Conservation (phyloP, 1,284 basidiomycete genomes). For the Polyporus tsugae region DNA sequence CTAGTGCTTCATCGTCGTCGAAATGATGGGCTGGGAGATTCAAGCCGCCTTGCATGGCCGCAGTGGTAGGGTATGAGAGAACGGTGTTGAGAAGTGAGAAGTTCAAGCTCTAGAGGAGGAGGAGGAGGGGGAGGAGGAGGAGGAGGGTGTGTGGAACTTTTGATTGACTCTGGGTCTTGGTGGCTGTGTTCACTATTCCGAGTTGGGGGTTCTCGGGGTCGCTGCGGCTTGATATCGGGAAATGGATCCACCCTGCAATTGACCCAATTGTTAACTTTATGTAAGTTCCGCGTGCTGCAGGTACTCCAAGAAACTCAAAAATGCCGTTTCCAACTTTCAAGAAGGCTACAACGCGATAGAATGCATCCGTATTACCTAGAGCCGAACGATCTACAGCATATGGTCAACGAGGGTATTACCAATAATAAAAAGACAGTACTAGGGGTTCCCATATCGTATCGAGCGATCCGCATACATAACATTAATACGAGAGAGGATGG, state of each 20-base stretch:
- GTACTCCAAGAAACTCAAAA: background rate
- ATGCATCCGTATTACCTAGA: conserved; percentile 8
- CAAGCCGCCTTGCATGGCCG: background rate
- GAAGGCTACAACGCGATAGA: background rate
- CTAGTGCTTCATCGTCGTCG: background rate
- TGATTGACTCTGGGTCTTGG: background rate
- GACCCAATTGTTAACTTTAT: no score
- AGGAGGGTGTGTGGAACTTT: no score
- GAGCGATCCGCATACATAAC: conserved; percentile 24
- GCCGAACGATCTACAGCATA: conserved; percentile 11
- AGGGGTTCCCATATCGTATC: conserved; percentile 14
- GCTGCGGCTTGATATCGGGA: background rate
- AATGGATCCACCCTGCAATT: background rate
- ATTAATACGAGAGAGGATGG: conserved; percentile 12
- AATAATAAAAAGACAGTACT: conserved; percentile 28
- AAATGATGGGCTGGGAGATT: background rate
- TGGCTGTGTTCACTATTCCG: background rate
- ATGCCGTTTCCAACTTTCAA: background rate
- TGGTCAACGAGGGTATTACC: conserved; percentile 31
- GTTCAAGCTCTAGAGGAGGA: background rate
- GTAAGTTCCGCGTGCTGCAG: background rate
- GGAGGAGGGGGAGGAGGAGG: no score
- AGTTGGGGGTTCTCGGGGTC: background rate
- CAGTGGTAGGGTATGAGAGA: background rate
- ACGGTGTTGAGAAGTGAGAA: background rate